phyloP scores from a whole-genome alignment of 768 basidiomycete species.

The Suillus subaureus region DNA sequence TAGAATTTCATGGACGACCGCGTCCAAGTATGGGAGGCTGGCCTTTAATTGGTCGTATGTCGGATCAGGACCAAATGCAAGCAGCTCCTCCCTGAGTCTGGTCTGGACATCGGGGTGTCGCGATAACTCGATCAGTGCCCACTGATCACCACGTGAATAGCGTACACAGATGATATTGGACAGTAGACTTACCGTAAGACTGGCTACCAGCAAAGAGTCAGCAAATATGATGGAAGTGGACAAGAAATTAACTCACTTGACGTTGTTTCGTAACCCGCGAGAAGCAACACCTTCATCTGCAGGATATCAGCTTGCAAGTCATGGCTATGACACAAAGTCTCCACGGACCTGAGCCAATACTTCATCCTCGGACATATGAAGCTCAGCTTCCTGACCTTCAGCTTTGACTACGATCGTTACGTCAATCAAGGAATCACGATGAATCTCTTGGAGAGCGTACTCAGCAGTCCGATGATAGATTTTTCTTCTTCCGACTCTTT shows the following conservation, averaged over 20 bases:
- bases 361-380: slow-evolving; percentile 25
- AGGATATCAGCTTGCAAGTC: background rate
- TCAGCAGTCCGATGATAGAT: slow-evolving; percentile 19
- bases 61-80: slow-evolving; percentile 32
- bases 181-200: slow-evolving; percentile 11
- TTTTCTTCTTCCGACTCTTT: slow-evolving; percentile 23
- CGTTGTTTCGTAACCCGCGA: slow-evolving; percentile 20
- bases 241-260: slow-evolving; percentile 25
- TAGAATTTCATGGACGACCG: slow-evolving; percentile 41
- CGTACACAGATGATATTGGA: background rate
- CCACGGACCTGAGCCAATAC: slow-evolving; percentile 17
- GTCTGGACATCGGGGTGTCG: slow-evolving; percentile 28
- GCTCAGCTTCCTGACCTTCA: slow-evolving; percentile 27
- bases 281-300: slow-evolving; percentile 16
- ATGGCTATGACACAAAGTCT: background rate
- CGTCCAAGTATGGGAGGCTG: slow-evolving; percentile 44
- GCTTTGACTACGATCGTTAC: slow-evolving; percentile 36
- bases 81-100: slow-evolving; percentile 31
- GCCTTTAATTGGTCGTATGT: slow-evolving; percentile 42
- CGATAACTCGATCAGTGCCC: slow-evolving; percentile 33
- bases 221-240: too few species aligned
- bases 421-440: background rate
- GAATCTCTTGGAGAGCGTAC: slow-evolving; percentile 1
- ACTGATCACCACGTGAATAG: slow-evolving; percentile 25
- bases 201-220: background rate